Evolutionary conservation across 768 basidiomycete species (phyloP).

Genomic region (Hebeloma cylindrosporum): DNA sequence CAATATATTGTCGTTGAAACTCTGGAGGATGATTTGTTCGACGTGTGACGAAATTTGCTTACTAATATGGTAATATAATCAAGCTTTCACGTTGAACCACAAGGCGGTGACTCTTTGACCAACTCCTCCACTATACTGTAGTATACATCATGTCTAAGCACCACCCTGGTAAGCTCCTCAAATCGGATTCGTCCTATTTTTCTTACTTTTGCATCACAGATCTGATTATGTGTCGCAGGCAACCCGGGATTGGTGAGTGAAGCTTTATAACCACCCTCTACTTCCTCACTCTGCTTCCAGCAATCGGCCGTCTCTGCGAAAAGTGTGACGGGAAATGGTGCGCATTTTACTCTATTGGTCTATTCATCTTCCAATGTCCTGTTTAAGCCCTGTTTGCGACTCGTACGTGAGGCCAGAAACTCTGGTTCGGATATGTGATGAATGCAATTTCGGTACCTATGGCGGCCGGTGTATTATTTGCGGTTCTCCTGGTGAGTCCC

Average conservation of each 20-base stretch:
- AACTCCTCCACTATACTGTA: not conserved
- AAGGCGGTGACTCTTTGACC: too few species aligned
- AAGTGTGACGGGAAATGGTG: slow-evolving; percentile 99
- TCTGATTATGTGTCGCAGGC: slow-evolving; percentile 97
- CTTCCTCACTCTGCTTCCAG: slow-evolving; percentile 39
- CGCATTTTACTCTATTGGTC: slow-evolving; percentile 23
- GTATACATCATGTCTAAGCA: slow-evolving; percentile 75
- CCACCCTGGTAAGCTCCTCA: slow-evolving; percentile 62
- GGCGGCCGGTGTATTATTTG: slow-evolving; percentile 98
- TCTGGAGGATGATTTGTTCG: too few species aligned
- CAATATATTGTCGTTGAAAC: slow-evolving; percentile 13
- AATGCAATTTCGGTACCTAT: slow-evolving; percentile 99
- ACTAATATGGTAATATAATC: too few species aligned
- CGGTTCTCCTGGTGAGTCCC: slow-evolving; percentile 78
- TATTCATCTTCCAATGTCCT: not conserved
- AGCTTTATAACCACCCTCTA: not conserved
- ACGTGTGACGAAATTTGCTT: too few species aligned
- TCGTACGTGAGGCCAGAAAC: slow-evolving; percentile 99
- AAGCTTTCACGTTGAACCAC: too few species aligned
- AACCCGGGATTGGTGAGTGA: slow-evolving; percentile 87
- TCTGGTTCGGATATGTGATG: slow-evolving; percentile 96
- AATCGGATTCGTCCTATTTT: not conserved
- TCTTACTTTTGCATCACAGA: slow-evolving; percentile 47
- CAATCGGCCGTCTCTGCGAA: slow-evolving; percentile 97
- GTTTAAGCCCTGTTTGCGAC: slow-evolving; percentile 89